phyloP scores from a whole-genome alignment of 176 grass and related monocot genomes.

The Aegilops sharonensis region DNA sequence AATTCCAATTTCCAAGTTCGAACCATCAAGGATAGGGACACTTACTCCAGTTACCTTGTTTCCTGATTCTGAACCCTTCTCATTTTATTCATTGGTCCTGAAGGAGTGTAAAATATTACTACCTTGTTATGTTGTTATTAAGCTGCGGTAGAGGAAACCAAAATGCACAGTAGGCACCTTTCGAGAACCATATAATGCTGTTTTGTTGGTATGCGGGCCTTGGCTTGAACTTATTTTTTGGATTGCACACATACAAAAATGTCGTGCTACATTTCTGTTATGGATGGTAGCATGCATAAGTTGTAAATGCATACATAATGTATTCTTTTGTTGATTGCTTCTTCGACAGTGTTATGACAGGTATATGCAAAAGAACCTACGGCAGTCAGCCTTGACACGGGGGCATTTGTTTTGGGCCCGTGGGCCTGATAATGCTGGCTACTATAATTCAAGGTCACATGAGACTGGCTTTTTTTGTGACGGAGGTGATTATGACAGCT shows the following conservation, averaged over 20 bases:
- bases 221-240: slow-evolving; percentile 1
- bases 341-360: slow-evolving; percentile 75
- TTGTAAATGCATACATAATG: slow-evolving; percentile 5
- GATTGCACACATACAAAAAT: not conserved
- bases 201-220: not conserved
- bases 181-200: not conserved
- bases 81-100: slow-evolving; percentile 6
- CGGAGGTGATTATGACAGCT: slow-evolving; percentile 84
- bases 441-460: slow-evolving; percentile 90
- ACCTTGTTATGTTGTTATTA: not conserved
- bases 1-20: not conserved
- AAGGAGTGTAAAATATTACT: slow-evolving; percentile 3
- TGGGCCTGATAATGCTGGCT: slow-evolving; percentile 87
- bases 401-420: slow-evolving; percentile 89
- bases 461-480: slow-evolving; percentile 94
- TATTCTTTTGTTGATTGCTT: slow-evolving; percentile 37
- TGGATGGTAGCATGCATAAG: not conserved
- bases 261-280: not conserved
- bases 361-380: slow-evolving; percentile 83
- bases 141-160: not conserved
- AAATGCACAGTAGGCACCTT: not conserved
- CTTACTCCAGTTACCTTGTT: not conserved
- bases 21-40: not conserved
- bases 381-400: slow-evolving; percentile 60
- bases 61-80: not conserved